Conservation (phyloP, 2,329 filamentous ascomycete genomes). For the Cryphonectria radicalis region DNA sequence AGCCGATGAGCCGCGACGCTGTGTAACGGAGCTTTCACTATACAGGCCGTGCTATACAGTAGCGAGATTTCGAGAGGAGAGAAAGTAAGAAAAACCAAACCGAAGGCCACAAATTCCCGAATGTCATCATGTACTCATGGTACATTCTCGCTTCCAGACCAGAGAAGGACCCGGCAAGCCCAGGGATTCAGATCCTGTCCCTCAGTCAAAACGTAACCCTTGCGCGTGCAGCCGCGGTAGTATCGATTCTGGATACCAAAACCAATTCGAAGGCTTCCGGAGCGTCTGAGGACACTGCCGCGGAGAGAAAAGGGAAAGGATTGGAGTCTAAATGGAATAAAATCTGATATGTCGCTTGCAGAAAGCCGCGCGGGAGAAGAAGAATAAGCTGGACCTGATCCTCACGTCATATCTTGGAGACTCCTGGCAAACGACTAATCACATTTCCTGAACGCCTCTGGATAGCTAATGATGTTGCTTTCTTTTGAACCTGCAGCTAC, state of each 20-base stretch:
- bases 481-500: background rate
- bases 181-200: slow-evolving; percentile 1
- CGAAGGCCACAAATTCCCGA: background rate
- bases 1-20: background rate
- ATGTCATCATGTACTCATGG: background rate
- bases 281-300: background rate
- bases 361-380: background rate
- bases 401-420: background rate
- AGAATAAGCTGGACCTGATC: background rate
- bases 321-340: background rate
- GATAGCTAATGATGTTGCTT: background rate
- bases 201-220: background rate
- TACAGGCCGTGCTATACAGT: background rate
- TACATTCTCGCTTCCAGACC: background rate
- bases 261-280: background rate
- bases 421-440: background rate
- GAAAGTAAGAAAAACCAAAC: background rate
- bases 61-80: background rate
- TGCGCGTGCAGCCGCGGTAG: background rate
- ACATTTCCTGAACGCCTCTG: background rate
- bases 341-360: background rate
- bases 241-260: background rate
- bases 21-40: background rate
- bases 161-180: background rate
- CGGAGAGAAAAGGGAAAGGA: background rate